Percentiles rank a stretch among this genome's conserved stretches.
phyloP scores from a whole-genome alignment of 2,329 filamentous ascomycete genomes.

The Aureobasidium zeae region DNA sequence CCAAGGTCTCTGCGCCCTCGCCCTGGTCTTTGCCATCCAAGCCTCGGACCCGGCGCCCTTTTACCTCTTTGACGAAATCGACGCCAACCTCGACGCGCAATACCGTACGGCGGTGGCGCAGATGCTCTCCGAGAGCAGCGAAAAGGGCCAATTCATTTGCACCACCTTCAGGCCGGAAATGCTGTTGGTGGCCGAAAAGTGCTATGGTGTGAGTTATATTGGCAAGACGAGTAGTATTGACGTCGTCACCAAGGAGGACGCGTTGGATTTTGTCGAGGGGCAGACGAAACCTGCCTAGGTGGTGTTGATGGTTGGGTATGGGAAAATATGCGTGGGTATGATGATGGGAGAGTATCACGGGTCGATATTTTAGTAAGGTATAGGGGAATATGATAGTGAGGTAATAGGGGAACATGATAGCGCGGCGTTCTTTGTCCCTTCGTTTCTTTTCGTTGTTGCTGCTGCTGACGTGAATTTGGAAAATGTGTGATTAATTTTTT shows the following conservation, averaged over 20 bases:
- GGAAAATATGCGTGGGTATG: background rate
- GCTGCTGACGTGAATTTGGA: too few relatives aligned
- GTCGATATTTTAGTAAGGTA: too few relatives aligned
- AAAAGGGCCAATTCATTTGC: conserved; percentile 79
- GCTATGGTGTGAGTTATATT: conserved; percentile 85
- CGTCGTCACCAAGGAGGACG: conserved; percentile 78
- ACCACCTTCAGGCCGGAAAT: conserved; percentile 98
- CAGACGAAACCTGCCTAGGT: conserved; percentile 44
- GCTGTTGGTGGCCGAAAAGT: conserved; percentile 89
- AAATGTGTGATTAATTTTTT: too few relatives aligned
- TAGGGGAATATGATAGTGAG: too few relatives aligned
- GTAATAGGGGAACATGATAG: too few relatives aligned
- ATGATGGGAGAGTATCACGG: background rate
- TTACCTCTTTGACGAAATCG: conserved; percentile 98
- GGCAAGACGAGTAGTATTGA: conserved; percentile 94
- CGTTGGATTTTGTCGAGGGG: conserved; percentile 88
- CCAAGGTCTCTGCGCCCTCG: conserved; percentile 83
- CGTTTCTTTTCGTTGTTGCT: too few relatives aligned
- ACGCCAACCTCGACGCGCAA: conserved; percentile 95
- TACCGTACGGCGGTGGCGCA: conserved; percentile 92
- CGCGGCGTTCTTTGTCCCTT: too few relatives aligned
- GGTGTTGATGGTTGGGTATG: background rate
- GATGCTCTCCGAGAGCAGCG: conserved; percentile 56
- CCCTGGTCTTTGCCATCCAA: conserved; percentile 97
- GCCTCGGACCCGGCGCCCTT: conserved; percentile 95